A percentile compares a stretch with the other conserved stretches of the same genome.
Conservation (phyloP, 768 basidiomycete species). For the Mycena polygramma region DNA sequence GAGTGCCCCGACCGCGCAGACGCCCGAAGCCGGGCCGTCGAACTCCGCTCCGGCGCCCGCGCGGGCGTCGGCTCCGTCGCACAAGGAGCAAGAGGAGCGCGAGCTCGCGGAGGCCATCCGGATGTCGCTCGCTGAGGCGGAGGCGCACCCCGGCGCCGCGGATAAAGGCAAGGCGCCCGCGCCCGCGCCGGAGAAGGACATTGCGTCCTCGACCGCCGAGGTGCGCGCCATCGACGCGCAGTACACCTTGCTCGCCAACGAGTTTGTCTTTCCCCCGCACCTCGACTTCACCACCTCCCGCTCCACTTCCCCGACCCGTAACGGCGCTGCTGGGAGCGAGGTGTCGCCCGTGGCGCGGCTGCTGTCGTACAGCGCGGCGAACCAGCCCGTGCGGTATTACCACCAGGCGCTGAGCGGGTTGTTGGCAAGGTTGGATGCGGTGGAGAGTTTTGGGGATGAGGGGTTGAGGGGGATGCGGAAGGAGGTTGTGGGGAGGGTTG, state of each 20-base stretch:
- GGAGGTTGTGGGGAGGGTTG: conserved; percentile 67
- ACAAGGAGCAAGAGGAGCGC: conserved; percentile 52
- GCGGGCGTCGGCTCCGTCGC: conserved; percentile 22
- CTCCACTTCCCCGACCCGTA: conserved; percentile 56
- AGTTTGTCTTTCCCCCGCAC: conserved; percentile 51
- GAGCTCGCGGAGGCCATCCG: conserved; percentile 58
- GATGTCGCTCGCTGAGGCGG: conserved; percentile 46
- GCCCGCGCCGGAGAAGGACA: conserved; percentile 44
- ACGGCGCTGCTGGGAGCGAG: conserved; percentile 37
- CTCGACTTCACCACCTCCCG: conserved; percentile 41
- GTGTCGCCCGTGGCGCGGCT: conserved; percentile 53
- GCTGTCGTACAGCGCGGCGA: conserved; percentile 69
- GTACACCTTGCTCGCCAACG: conserved; percentile 51
- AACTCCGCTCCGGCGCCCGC: too few relatives aligned
- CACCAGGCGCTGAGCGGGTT: conserved; percentile 71
- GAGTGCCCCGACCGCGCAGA: too few relatives aligned
- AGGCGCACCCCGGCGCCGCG: conserved; percentile 18
- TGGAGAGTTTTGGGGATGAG: conserved; percentile 72
- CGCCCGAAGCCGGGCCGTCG: too few relatives aligned
- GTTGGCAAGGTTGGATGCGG: conserved; percentile 67
- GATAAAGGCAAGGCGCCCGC: conserved; percentile 54
- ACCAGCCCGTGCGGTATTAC: conserved; percentile 73
- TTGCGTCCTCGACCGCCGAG: conserved; percentile 51
- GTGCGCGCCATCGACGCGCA: conserved; percentile 57
- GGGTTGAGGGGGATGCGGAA: conserved; percentile 65